Evolutionary conservation across 352 stramenopile species (phyloP).

Genomic region (Phytophthora pinifolia): DNA sequence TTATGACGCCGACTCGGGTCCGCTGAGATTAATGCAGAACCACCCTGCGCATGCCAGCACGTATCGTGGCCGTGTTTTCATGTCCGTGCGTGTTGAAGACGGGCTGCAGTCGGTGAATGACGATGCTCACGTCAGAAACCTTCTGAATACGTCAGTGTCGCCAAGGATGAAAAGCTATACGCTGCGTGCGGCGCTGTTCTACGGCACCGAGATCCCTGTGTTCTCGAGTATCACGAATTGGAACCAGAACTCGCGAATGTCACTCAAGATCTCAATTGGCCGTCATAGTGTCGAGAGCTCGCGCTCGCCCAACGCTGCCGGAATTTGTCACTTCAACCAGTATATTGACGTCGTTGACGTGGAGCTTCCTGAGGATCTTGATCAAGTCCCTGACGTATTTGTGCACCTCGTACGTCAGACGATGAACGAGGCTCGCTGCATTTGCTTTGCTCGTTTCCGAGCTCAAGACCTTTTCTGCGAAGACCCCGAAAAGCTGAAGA

Average conservation of each 20-base stretch:
- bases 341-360: conserved; percentile 62
- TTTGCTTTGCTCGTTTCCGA: conserved; percentile 82
- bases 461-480: conserved; percentile 70
- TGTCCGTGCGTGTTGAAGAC: conserved; percentile 70
- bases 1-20: conserved; percentile 44
- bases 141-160: conserved; percentile 40
- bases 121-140: conserved; percentile 62
- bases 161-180: conserved; percentile 57
- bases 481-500: conserved; percentile 29
- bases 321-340: conserved; percentile 82
- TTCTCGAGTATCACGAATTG: conserved; percentile 71
- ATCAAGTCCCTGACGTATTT: conserved; percentile 82
- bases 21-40: conserved; percentile 55
- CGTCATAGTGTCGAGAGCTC: conserved; percentile 54
- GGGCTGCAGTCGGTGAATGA: conserved; percentile 68
- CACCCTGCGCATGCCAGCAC: conserved; percentile 65
- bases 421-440: conserved; percentile 56
- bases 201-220: conserved; percentile 78
- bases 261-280: conserved; percentile 69
- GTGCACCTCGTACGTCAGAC: conserved; percentile 66
- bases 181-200: conserved; percentile 65
- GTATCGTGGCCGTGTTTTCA: conserved; percentile 73
- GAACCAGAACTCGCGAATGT: conserved; percentile 77
- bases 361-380: conserved; percentile 61
- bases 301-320: conserved; percentile 59